Conservation (phyloP, 257 asterid genomes). For the Fraxinus anomala region DNA sequence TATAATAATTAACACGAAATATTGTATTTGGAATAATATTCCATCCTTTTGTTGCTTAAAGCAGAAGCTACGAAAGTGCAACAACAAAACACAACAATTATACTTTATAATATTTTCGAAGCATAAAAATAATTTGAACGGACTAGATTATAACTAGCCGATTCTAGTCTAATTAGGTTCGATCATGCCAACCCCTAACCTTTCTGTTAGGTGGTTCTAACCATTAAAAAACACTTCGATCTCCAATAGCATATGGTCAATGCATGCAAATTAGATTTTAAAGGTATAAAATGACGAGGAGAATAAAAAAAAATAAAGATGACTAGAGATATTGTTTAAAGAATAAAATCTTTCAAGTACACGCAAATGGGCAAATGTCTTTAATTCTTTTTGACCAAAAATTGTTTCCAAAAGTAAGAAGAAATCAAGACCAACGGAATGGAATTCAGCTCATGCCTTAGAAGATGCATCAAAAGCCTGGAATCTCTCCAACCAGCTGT, state of each 20-base stretch:
- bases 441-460: slow-evolving; percentile 5
- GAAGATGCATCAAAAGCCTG: slow-evolving; percentile 13
- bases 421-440: neutral
- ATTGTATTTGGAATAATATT: too few relatives aligned
- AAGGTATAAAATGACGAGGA: neutral
- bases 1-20: too few relatives aligned
- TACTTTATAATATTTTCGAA: too few relatives aligned
- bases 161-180: neutral
- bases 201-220: neutral
- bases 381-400: slow-evolving; percentile 46
- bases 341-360: slow-evolving; percentile 45
- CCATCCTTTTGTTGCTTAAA: too few relatives aligned
- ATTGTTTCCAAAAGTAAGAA: slow-evolving; percentile 33
- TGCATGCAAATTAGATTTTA: neutral
- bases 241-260: neutral
- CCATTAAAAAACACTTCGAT: neutral
- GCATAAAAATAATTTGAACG: neutral
- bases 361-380: slow-evolving; percentile 33
- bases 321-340: slow-evolving; percentile 22
- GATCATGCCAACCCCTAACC: neutral
- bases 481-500: slow-evolving; percentile 25
- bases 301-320: slow-evolving; percentile 26
- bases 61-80: too few relatives aligned
- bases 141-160: too few relatives aligned
- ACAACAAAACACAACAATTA: too few relatives aligned